Evolutionary conservation across 495 filamentous ascomycete genomes (phyloP), one percentile per base, ranked within the genome.

Genomic region (Aspergillus leporis): DNA sequence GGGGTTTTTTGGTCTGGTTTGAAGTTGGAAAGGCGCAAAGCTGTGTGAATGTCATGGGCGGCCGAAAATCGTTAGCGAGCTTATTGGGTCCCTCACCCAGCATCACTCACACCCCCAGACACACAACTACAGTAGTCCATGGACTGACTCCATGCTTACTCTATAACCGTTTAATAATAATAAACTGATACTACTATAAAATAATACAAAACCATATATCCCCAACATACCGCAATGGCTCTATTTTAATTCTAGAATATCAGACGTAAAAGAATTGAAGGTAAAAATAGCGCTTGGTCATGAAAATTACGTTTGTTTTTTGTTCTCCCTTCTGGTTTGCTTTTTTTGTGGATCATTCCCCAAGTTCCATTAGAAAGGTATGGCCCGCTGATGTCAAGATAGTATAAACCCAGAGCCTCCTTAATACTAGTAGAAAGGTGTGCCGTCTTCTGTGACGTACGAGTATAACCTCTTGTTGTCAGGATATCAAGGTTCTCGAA

Each of bases 1-100:
- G 65, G 66, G 67, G 66, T 70, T 78, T 78, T 71, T 71, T 74
- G 70, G 67, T 68, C 66, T 64, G 67, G 67, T 64, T 69, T 69
- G 67, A 61, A 70, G 66, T 65, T 74, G 68, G 64, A 69, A 75
- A 68, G 68, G 69, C 65, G 68, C 61, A 66, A 66, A 74, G 74
- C 74, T 78, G 77, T 78, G 77, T 73, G 77, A 70, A 69, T 61
- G 65, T 64, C 69, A 62, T 66, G 63, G 38, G 14, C 69, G 62
- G 65, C 76, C 74, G 74, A 80, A 78, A 76, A 74, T 74, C 73
- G 74, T 77, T 79, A 78, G 74, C 74, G 74, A 80, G 74, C 74
- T 70, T 66, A 72, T 71, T 67, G 59, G 59, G 63, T 61, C 74
- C 64, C 72, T 67, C 72, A 56, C 66, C 66, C 66, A 63, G 58